A percentile compares a stretch with the other conserved stretches of the same genome.
phyloP scores from a whole-genome alignment of 148 eudicot genomes.

The Limonium bicolor region DNA sequence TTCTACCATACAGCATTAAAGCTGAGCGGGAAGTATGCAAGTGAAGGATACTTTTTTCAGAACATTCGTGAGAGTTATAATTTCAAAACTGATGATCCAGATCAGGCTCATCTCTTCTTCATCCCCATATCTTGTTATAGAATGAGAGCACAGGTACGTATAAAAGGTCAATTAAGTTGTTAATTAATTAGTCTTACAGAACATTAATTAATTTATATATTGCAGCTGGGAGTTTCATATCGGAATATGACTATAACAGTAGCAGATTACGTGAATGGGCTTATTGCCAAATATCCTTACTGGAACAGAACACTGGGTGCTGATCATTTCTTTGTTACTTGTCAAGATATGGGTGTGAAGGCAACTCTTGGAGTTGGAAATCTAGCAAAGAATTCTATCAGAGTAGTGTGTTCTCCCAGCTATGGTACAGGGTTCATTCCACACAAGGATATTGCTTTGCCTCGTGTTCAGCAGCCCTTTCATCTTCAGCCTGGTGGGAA shows the following conservation, averaged over 20 bases:
- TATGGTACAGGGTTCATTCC: conserved; percentile 86
- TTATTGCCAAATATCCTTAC: conserved; percentile 71
- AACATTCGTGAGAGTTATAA: conserved; percentile 69
- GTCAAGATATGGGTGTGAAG: conserved; percentile 94
- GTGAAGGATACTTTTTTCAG: conserved; percentile 95
- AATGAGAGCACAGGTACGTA: conserved; percentile 96
- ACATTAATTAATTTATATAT: neutral
- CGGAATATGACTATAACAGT: conserved; percentile 91
- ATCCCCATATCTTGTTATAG: conserved; percentile 90
- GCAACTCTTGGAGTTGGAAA: conserved; percentile 72
- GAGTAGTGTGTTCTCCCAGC: conserved; percentile 89
- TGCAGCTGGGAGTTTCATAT: conserved; percentile 79
- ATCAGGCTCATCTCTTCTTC: conserved; percentile 67
- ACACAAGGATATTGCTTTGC: conserved; percentile 91
- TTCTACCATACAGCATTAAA: conserved; percentile 92
- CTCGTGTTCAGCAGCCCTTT: conserved; percentile 92
- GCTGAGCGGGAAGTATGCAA: conserved; percentile 76
- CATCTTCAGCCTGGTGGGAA: conserved; percentile 94
- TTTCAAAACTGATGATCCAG: conserved; percentile 69
- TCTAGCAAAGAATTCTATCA: conserved; percentile 81
- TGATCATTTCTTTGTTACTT: conserved; percentile 91
- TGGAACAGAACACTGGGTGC: conserved; percentile 98
- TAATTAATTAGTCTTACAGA: neutral
- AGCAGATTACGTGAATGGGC: conserved; percentile 61
- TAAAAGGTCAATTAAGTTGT: neutral